Evolutionary conservation across 2,329 filamentous ascomycete genomes (phyloP), one percentile per base, ranked within the genome.

Genomic region (Fusarium sp.): DNA sequence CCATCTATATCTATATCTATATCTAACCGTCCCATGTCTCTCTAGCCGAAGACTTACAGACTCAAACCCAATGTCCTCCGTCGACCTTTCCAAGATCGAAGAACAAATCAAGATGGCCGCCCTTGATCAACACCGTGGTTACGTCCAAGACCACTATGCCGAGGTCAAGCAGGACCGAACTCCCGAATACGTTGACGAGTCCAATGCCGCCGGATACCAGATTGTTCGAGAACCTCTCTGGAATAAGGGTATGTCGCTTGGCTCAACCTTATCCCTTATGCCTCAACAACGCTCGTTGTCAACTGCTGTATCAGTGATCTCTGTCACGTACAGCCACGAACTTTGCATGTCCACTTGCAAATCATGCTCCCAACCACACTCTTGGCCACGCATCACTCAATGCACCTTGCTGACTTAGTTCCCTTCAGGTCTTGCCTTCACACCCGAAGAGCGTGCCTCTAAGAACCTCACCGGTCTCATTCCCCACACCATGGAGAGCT

Each of bases 381-480:
- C 7, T 25, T 24, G 13, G n/a, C 36, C 25, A 53, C 32, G 42
- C 35, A 34, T 43, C 39, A 28, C 32, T 28, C 38, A 34, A 25
- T 43, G 43, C 28, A 43, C 39, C 15, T 28, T 26, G 53, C 58
- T 71, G 29, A 71, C 53, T 39, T 43, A 41, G 7, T 25, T 31
- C 22, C 34, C 36, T 50, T 40, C 66, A 89, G 87, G 87, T 68
- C 83, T 88, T 46, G 84, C 86, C 36, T 89, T 89, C 73, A 85
- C 81, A 12, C 86, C 86, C 31, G 86, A 88, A 64, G 83, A 89
- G 76, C 85, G 87, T 68, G 77, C 86, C 52, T 75, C 77, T 72
- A 87, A 87, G 78, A 88, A 89, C 80, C 81, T 89, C 61, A 88
- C 86, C 38, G 87, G 87, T 60, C 82, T 89, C 68, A 79, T 89